Evolutionary conservation across 1,139 yeast species (phyloP).

Genomic region (Suhomyces bokatorum): DNA sequence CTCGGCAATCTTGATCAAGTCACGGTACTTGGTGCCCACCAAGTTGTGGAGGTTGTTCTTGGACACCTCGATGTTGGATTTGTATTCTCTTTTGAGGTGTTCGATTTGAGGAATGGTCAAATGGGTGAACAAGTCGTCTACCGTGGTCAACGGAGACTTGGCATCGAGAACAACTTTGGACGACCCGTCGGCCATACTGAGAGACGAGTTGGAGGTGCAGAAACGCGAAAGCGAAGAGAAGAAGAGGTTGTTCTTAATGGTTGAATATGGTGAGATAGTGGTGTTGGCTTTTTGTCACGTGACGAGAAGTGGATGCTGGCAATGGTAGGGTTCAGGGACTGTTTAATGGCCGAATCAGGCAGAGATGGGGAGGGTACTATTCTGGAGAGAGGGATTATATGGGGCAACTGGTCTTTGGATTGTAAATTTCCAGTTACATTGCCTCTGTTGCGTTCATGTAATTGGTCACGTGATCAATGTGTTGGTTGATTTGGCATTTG

Average conservation of each 20-base stretch:
- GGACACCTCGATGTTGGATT: slow-evolving; percentile 24
- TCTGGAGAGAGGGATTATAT: no score
- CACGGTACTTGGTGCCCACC: slow-evolving; percentile 68
- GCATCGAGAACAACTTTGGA: slow-evolving; percentile 8
- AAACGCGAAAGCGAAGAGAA: background rate
- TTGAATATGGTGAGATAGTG: background rate
- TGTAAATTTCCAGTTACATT: no score
- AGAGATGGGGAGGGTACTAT: no score
- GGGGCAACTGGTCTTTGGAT: no score
- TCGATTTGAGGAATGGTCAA: slow-evolving; percentile 39
- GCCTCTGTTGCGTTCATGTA: no score
- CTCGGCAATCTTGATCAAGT: slow-evolving; percentile 67
- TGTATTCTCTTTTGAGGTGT: slow-evolving; percentile 31
- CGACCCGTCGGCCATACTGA: slow-evolving; percentile 8
- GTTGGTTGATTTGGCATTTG: no score
- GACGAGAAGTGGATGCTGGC: no score
- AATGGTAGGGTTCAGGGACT: no score
- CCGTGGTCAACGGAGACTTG: slow-evolving; percentile 18
- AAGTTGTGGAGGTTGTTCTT: slow-evolving; percentile 49
- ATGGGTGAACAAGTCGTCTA: slow-evolving; percentile 40
- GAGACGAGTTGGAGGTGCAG: background rate
- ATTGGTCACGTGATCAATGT: no score
- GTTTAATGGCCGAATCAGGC: no score
- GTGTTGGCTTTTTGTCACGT: background rate
- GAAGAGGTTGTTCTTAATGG: no score